These are phyloP conservation scores for Helichrysum umbraculigerum DNA, from an alignment of 129 eudicot genomes.

Conservation along the genomic window DNA sequence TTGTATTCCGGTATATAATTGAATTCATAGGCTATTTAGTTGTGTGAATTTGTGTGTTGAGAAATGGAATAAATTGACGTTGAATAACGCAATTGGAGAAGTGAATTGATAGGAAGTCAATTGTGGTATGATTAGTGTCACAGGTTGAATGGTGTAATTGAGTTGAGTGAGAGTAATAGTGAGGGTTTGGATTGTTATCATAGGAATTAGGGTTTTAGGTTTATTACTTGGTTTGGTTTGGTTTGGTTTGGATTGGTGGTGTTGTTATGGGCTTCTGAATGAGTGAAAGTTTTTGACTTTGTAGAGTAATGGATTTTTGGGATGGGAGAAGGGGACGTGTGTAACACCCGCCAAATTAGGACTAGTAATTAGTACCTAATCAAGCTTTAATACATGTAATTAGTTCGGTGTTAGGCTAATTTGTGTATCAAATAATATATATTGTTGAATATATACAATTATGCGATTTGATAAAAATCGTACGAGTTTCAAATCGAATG, in stretches of 20 bases:
- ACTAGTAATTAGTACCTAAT: too few relatives aligned
- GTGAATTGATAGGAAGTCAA: conserved; percentile 19
- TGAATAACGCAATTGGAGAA: neutral
- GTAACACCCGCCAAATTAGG: too few relatives aligned
- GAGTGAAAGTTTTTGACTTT: conserved; percentile 20
- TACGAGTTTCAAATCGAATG: too few relatives aligned
- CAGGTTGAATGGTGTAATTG: conserved; percentile 20
- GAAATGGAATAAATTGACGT: too few relatives aligned
- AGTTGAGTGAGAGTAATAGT: conserved; percentile 13
- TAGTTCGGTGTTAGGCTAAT: too few relatives aligned
- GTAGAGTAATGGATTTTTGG: conserved; percentile 28
- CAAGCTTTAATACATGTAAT: too few relatives aligned
- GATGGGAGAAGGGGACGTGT: conserved; percentile 61
- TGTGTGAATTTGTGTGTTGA: too few relatives aligned
- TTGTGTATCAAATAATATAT: too few relatives aligned
- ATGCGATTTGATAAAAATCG: too few relatives aligned
- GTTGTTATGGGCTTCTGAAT: neutral
- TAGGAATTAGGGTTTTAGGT: conserved; percentile 34
- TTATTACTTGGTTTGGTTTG: neutral
- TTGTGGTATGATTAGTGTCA: conserved; percentile 10
- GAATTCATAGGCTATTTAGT: too few relatives aligned
- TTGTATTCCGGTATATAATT: conserved; percentile 3
- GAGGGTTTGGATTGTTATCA: conserved; percentile 26
- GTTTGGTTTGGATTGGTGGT: too few relatives aligned
- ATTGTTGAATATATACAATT: too few relatives aligned